Base-by-base conservation (phyloP, 306 rosid species). In the Cucurbita pepo region DNA sequence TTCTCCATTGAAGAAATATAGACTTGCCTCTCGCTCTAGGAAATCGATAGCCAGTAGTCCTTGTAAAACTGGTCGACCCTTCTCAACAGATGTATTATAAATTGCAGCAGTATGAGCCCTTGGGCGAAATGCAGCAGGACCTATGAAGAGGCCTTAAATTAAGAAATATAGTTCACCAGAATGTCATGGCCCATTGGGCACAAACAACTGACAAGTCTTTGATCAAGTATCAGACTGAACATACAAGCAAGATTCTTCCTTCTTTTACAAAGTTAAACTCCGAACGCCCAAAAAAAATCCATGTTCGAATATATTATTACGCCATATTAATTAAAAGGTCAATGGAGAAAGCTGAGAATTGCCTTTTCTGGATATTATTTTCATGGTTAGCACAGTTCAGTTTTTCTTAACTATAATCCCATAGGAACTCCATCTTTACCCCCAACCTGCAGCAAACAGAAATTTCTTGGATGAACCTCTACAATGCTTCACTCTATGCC, bases 101-200 rank as follows among this genome's bases (percentile, higher is more conserved):
- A 85, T n/a, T 71, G 86, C 79, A 82, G 85, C 84, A 79, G 94
- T 78, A 81, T 89, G 97, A 72, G 97, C 91, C 83, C 99, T 86
- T 9, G 99, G 99, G 51, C 99, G 96, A 82, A 95, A 95, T 77
- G 99, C 90, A 79, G 99, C 99, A 10, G 99, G 99, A 86, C 99
- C 99, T 95, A 77, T 50, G 72, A 77, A 72, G 41, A 81, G 74
- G 13, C 21, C 63, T 48, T 56, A 10, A 15, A 11, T 14, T 56
- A 18, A 73, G 58, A 50, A 61, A 36, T 47, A 30, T 61, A 40
- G 14, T 51, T 61, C 13, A 13, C 61, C 37, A 50, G 22, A 75
- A 53, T 4, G 10, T 15, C 74, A 69, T 8, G 51, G 14, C 54
- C 54, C 54, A 50, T 50, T 13, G 14, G 25, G 59, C 58, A 50